phyloP scores from a whole-genome alignment of 1,139 yeast genomes.

The Kurtzmaniella natalensis region DNA sequence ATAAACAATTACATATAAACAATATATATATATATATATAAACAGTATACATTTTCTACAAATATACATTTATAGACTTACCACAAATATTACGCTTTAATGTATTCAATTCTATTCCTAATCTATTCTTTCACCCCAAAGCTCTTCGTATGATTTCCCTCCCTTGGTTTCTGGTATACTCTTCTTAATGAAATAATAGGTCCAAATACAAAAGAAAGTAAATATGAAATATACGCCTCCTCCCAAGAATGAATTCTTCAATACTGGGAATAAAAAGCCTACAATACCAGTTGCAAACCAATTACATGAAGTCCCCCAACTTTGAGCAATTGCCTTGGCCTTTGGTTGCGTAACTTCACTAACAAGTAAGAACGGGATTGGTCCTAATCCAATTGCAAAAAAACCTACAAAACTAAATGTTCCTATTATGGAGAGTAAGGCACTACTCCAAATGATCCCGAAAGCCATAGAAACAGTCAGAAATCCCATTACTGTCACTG shows the following conservation, averaged over 20 bases:
- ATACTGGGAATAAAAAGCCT: slow-evolving; percentile 75
- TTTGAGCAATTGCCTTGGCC: slow-evolving; percentile 84
- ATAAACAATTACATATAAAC: too few relatives aligned
- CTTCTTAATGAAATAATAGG: slow-evolving; percentile 42
- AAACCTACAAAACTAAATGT: slow-evolving; percentile 72
- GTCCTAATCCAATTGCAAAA: slow-evolving; percentile 91
- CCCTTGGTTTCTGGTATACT: slow-evolving; percentile 82
- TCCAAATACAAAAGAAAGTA: slow-evolving; percentile 49
- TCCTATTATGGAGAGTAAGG: slow-evolving; percentile 57
- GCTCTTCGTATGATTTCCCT: slow-evolving; percentile 51
- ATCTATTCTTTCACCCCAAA: slow-evolving; percentile 39
- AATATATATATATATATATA: too few relatives aligned
- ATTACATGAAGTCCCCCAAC: slow-evolving; percentile 86
- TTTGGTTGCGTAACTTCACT: slow-evolving; percentile 80
- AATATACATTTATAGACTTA: too few relatives aligned
- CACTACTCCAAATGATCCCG: slow-evolving; percentile 52
- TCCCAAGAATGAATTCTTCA: slow-evolving; percentile 57
- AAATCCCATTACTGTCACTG: slow-evolving; percentile 68
- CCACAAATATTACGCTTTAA: too few relatives aligned
- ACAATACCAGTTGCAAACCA: slow-evolving; percentile 87
- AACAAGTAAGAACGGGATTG: slow-evolving; percentile 87
- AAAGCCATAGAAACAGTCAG: slow-evolving; percentile 60
- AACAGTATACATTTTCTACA: too few relatives aligned
- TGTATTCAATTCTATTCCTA: background rate
- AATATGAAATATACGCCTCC: slow-evolving; percentile 79